These are phyloP conservation scores for Carex myosuroides DNA, from an alignment of 176 grass and related monocot species.

Conservation along the genomic window DNA sequence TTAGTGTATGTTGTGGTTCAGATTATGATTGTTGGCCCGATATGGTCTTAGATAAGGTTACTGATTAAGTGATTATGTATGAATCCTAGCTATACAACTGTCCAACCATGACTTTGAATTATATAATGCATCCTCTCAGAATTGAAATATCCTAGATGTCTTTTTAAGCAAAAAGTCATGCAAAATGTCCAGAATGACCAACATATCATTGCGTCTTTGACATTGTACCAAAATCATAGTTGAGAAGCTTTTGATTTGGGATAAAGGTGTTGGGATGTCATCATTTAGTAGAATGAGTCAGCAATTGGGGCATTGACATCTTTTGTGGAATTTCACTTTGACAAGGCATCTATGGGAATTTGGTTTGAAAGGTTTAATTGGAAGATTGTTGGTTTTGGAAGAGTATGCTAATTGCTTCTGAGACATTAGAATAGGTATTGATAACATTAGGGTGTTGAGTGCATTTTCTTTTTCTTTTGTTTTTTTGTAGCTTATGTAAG, in stretches of 20 bases:
- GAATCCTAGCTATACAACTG: neutral
- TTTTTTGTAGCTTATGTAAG: too few relatives aligned
- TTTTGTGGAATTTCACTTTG: neutral
- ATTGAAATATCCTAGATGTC: neutral
- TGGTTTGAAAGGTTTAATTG: neutral
- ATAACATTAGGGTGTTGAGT: too few relatives aligned
- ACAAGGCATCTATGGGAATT: neutral
- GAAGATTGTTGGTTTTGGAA: neutral
- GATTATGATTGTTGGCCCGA: neutral
- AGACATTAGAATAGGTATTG: too few relatives aligned
- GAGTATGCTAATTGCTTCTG: neutral
- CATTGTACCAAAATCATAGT: neutral
- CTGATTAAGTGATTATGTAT: slow-evolving; percentile 3
- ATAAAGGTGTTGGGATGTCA: too few relatives aligned
- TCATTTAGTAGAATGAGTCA: too few relatives aligned
- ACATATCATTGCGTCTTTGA: neutral
- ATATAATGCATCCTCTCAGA: neutral
- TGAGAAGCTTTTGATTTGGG: too few relatives aligned
- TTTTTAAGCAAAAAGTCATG: neutral
- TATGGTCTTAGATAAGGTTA: neutral
- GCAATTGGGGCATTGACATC: neutral
- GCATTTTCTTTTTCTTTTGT: too few relatives aligned
- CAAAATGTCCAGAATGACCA: neutral
- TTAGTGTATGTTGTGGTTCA: slow-evolving; percentile 10
- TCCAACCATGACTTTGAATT: neutral